A percentile compares a stretch with the other conserved stretches of the same genome.
Evolutionary conservation across 2,329 filamentous ascomycete species (phyloP).

Genomic region (Zymoseptoria ardabiliae): DNA sequence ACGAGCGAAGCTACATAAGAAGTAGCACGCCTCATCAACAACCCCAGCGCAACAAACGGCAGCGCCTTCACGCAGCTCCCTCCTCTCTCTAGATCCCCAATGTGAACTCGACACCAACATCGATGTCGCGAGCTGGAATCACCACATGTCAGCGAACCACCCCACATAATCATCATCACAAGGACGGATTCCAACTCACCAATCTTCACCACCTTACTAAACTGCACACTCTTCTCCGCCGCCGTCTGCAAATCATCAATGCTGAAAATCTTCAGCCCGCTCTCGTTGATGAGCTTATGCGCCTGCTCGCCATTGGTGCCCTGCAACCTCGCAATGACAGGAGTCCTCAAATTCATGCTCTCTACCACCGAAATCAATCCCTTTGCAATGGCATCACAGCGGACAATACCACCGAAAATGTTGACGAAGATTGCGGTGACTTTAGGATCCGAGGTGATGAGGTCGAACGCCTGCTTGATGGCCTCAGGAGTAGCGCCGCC

Average conservation of each 20-base stretch:
- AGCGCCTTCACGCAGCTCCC: not conserved
- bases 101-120: conserved; percentile 92
- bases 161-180: too few species aligned
- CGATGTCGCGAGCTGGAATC: conserved; percentile 74
- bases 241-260: conserved; percentile 97
- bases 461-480: conserved; percentile 95
- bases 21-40: not conserved
- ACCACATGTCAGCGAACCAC: conserved; percentile 19
- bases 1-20: too few species aligned
- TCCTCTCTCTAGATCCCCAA: conserved; percentile 68
- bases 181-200: too few species aligned
- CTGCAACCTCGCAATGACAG: conserved; percentile 94
- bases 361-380: conserved; percentile 92
- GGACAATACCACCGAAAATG: conserved; percentile 98
- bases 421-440: conserved; percentile 99
- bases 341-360: conserved; percentile 90
- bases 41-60: not conserved
- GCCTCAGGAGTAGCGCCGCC: conserved; percentile 94
- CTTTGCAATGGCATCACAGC: conserved; percentile 94
- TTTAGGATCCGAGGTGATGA: conserved; percentile 97
- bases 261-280: conserved; percentile 98
- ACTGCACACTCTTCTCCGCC: conserved; percentile 96
- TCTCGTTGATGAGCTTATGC: conserved; percentile 88
- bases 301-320: conserved; percentile 97
- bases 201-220: conserved; percentile 99